Evolutionary conservation across 148 eudicot species (phyloP), one percentile per base, ranked within the genome.

Genomic region (Fagopyrum esculentum): DNA sequence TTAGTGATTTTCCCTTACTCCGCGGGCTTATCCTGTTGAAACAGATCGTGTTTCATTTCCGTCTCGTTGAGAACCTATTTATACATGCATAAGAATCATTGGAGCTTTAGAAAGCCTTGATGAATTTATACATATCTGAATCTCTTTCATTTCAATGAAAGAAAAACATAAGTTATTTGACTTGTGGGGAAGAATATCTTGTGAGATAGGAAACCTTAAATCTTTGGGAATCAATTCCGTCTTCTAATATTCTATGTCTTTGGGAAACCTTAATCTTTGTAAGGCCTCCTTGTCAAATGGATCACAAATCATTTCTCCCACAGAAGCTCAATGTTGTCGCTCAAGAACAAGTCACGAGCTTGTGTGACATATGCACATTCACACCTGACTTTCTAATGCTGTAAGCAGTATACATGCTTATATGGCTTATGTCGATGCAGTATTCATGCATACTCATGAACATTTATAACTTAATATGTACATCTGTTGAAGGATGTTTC

Each of bases 281-380:
- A 40, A 85, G 86, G 81, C 98, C 98, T 73, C 93, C 96, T 52
- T 93, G 96, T 78, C 93, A 91, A 87, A 91, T 92, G 98, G 98
- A 94, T 84, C 96, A 96, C 30, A 92, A 90, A 90, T 97, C 96
- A 64, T 95, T 92, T 77, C 77, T 95, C 83, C 96, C 92, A 64
- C 97, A 95, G 72, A 94, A 85, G 77, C 90, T 92, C 81, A 95
- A 95, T 76, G 81, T 80, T 22, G 82, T 88, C 72, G 96, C 97
- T 49, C 84, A 84, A 84, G 86, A 85, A 79, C 85, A 89, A 81
- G 97, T 80, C 52, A 66, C 45, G 35, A 66, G 40, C 46, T 40
- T 11, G 2, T 17, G 2, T 35, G 40, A 35, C 3, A 35, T 35
- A 5, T 57, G n/a, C 56, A 16, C 6, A 6, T 1, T 16, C 12